These are phyloP conservation scores for Hippophae tibetana DNA, from an alignment of 306 rosid genomes.

Conservation along the genomic window DNA sequence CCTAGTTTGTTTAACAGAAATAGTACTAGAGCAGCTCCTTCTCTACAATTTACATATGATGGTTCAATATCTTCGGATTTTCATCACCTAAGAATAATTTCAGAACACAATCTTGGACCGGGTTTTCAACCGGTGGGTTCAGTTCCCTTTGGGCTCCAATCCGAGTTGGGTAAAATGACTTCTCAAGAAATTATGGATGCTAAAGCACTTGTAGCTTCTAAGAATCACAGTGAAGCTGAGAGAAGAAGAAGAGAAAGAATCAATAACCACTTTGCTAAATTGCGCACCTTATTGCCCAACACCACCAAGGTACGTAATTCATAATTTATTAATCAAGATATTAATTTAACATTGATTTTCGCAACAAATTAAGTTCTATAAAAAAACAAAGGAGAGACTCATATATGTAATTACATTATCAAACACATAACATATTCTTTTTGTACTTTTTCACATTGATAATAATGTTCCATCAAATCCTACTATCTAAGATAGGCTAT, in stretches of 20 bases:
- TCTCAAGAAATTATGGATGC: constrained; percentile 96
- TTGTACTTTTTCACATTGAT: constrained; percentile 11
- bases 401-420: too few species aligned
- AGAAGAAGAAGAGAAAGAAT: constrained; percentile 89
- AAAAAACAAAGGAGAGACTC: too few species aligned
- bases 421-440: not conserved
- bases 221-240: constrained; percentile 89
- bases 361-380: too few species aligned
- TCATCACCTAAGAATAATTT: constrained; percentile 60
- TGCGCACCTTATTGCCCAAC: constrained; percentile 77
- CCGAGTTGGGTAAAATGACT: constrained; percentile 69
- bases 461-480: constrained; percentile 19
- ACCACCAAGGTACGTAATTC: constrained; percentile 71
- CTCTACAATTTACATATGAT: constrained; percentile 63
- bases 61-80: constrained; percentile 33
- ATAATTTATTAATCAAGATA: too few species aligned
- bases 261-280: constrained; percentile 84
- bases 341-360: too few species aligned
- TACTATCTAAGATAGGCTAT: constrained; percentile 5
- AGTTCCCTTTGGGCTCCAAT: constrained; percentile 65
- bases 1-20: constrained; percentile 41
- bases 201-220: constrained; percentile 84
- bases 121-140: constrained; percentile 41
- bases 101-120: constrained; percentile 53
- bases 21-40: constrained; percentile 27